These are phyloP conservation scores for Salix arbutifolia DNA, from an alignment of 345 rosid species.

Conservation along the genomic window DNA sequence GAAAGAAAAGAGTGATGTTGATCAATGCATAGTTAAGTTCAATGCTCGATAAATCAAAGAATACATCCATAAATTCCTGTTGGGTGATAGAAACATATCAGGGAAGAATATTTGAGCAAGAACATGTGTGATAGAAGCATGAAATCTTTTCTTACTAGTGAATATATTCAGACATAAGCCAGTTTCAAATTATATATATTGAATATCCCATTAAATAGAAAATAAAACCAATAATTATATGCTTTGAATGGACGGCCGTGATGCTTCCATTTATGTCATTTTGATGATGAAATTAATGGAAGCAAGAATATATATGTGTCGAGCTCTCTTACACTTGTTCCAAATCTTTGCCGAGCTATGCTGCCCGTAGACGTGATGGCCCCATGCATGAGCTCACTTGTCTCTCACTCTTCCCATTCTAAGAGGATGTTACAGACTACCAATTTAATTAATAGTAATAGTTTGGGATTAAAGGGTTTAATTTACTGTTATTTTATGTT, in stretches of 20 bases:
- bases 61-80: not conserved
- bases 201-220: too few relatives aligned
- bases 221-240: too few relatives aligned
- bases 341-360: not conserved
- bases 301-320: not conserved
- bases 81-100: not conserved
- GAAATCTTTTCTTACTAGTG: too few relatives aligned
- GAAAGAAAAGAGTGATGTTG: not conserved
- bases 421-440: not conserved
- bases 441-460: too few relatives aligned
- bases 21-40: too few relatives aligned
- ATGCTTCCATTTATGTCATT: too few relatives aligned
- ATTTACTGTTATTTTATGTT: too few relatives aligned
- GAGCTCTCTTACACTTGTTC: not conserved
- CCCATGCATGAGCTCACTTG: not conserved
- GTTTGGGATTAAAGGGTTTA: too few relatives aligned
- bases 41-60: too few relatives aligned
- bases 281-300: too few relatives aligned
- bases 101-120: not conserved
- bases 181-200: not conserved
- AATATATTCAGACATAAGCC: not conserved
- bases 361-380: not conserved
- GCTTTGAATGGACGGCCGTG: too few relatives aligned
- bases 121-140: not conserved
- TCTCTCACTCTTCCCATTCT: not conserved